Conservation (phyloP, 345 rosid genomes). For the Hirschfeldia incana region DNA sequence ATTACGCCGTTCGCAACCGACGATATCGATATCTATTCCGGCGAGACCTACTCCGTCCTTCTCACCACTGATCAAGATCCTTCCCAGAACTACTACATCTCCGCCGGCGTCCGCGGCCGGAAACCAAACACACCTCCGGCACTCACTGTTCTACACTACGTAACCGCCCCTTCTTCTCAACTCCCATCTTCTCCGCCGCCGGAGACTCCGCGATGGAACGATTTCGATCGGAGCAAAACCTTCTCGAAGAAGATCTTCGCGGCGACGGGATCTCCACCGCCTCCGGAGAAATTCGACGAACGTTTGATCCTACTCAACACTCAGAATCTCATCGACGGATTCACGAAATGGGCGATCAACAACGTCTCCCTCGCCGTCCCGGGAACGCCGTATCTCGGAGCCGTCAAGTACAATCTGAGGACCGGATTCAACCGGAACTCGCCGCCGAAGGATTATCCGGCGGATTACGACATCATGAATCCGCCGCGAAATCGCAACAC, state of each 20-base stretch:
- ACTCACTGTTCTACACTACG: conserved; percentile 58
- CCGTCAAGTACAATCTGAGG: conserved; percentile 51
- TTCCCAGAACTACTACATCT: conserved; percentile 55
- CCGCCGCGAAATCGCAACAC: conserved; percentile 54
- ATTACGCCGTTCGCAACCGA: conserved; percentile 59
- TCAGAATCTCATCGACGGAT: conserved; percentile 58
- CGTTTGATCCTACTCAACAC: conserved; percentile 69
- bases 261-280: conserved; percentile 46
- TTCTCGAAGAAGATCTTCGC: conserved; percentile 48
- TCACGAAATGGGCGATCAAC: conserved; percentile 68
- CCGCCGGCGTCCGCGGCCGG: conserved; percentile 61
- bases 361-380: conserved; percentile 65
- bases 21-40: conserved; percentile 71
- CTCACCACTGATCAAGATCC: conserved; percentile 58
- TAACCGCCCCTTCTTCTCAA: conserved; percentile 39
- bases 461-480: conserved; percentile 50
- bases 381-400: conserved; percentile 73
- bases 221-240: conserved; percentile 49
- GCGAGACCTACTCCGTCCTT: conserved; percentile 81
- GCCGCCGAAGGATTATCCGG: conserved; percentile 53
- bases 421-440: conserved; percentile 40
- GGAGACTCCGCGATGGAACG: conserved; percentile 64
- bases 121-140: conserved; percentile 59
- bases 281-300: conserved; percentile 42
- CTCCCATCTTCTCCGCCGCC: conserved; percentile 58